phyloP scores from a whole-genome alignment of 1,284 basidiomycete species.

The Ustanciosporium gigantosporum region DNA sequence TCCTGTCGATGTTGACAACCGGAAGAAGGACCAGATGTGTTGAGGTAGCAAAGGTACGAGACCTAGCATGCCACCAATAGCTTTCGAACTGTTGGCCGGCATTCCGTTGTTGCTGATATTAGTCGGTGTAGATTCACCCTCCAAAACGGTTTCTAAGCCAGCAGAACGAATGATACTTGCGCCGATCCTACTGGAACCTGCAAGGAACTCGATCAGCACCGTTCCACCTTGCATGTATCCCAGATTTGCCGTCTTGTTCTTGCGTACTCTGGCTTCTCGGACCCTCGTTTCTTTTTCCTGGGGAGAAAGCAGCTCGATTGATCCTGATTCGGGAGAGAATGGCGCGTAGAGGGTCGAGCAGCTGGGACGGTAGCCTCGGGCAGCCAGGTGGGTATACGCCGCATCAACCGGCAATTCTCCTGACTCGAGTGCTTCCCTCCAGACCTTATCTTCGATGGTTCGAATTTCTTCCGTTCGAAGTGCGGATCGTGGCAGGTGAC shows the following conservation, averaged over 20 bases:
- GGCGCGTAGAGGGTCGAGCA: too few species aligned
- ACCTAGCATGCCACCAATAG: conserved; percentile 7
- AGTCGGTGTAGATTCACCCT: too few species aligned
- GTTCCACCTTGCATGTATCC: conserved; percentile 42
- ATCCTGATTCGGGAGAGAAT: conserved; percentile 9
- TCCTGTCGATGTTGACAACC: too few species aligned
- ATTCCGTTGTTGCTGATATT: too few species aligned
- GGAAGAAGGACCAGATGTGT: too few species aligned
- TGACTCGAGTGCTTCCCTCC: conserved; percentile 37
- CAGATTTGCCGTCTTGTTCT: conserved; percentile 4
- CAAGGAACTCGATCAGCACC: conserved; percentile 48
- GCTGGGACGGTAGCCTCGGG: conserved; percentile 9
- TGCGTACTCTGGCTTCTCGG: not conserved
- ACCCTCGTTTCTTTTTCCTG: not conserved
- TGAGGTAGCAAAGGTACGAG: conserved; percentile 42
- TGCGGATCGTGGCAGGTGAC: conserved; percentile 10
- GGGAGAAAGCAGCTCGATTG: conserved; percentile 20
- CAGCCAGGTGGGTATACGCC: conserved; percentile 47
- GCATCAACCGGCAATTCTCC: conserved; percentile 39
- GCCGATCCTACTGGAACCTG: conserved; percentile 32
- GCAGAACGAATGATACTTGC: conserved; percentile 35
- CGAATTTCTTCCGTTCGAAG: conserved; percentile 33
- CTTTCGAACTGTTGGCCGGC: too few species aligned
- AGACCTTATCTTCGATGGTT: conserved; percentile 35
- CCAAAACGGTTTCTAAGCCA: conserved; percentile 2